A percentile compares a stretch with the other conserved stretches of the same genome.
Evolutionary conservation across 257 asterid species (phyloP).

Genomic region (Schizonepeta tenuifolia): DNA sequence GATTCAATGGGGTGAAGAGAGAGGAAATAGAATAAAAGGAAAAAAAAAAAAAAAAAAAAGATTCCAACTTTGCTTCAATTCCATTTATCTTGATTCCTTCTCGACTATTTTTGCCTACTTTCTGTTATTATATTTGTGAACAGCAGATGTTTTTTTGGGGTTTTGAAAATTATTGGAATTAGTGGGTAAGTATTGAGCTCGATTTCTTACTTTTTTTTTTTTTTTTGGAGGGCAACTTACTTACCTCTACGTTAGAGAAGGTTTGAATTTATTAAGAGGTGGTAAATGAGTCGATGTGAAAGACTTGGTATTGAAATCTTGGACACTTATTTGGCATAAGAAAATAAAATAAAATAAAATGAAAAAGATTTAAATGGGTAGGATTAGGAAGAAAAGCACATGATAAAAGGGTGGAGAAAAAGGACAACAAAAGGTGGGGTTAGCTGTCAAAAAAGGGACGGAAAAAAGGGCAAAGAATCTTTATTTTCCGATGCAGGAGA

Average conservation of each 20-base stretch:
- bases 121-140: neutral
- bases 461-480: conserved; percentile 52
- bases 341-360: neutral
- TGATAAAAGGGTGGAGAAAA: conserved; percentile 40
- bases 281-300: conserved; percentile 27
- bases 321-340: neutral
- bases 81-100: conserved; percentile 3
- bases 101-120: neutral
- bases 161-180: neutral
- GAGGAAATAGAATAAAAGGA: conserved; percentile 2
- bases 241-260: neutral
- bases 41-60: too few species aligned
- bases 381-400: conserved; percentile 30
- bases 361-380: conserved; percentile 8
- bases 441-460: conserved; percentile 55
- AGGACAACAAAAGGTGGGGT: conserved; percentile 35
- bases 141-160: neutral
- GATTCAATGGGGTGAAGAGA: conserved; percentile 31
- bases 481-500: conserved; percentile 36
- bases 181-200: neutral
- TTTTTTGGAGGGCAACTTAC: too few species aligned
- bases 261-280: neutral
- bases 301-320: conserved; percentile 11
- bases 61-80: conserved; percentile 25
- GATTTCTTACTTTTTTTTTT: too few species aligned